Base-by-base conservation (phyloP, 495 filamentous ascomycete species). In the Aspergillus sclerotioniger region DNA sequence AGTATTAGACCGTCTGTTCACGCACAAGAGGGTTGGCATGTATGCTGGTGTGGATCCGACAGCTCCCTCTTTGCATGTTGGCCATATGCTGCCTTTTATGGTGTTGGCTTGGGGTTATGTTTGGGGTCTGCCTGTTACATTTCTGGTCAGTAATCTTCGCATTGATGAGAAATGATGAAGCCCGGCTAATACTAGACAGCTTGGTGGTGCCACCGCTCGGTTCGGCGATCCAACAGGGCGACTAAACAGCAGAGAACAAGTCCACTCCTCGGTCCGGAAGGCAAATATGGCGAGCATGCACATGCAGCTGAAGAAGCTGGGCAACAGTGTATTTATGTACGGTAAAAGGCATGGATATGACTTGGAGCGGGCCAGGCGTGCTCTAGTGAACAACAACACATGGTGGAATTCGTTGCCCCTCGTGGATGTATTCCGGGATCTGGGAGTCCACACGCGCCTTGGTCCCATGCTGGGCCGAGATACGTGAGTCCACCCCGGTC, bases 41-140 rank as follows among this genome's bases (percentile, higher is more conserved):
- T 99, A 99, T 67, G 88, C 89, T 39, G 94, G 94, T 56, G 81
- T 99, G 49, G 94, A 99, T 64, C 92, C 94, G 12, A 97, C 95
- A 0, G 95, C 93, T 3, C 81, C 84, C 25, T 96, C 92, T 5
- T 76, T 98, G 61, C 94, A 99, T 68, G 78, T 98, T 54, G 94
- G 94, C 31, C 92, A 99, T 70, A 84, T 99, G 55, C 74, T 98
- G 9, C 93, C 94, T 8, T 80, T 98, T 43, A 98, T 99, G 94
- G 85, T 91, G 0, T 72, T 97, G 28, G 93, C 91, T 57, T 97
- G 94, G 90, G 88, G 91, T 77, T 95, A 93, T 68, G 76, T 96
- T 39, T 83, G 92, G 73, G 93, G 94, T 13, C 87, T 89, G 61
- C 78, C 82, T 31, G 79, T 89, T 13, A 80, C 89, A 20, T 88